Conservation (phyloP, 1,139 yeast genomes). For the Hyphopichia pseudoburtonii region DNA sequence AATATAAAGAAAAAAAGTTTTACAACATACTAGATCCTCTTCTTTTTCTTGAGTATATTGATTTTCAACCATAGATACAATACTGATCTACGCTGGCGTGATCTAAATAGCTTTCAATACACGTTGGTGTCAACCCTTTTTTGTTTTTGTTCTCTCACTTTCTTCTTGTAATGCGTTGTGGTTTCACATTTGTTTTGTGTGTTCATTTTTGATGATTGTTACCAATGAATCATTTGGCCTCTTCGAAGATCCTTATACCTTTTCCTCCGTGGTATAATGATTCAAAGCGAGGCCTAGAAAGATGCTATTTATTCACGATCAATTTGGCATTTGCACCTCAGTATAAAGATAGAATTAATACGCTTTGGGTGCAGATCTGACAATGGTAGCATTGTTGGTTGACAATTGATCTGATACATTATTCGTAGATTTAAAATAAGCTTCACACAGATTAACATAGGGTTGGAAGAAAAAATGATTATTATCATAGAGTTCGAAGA, state of each 20-base stretch:
- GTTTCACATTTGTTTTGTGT: no score
- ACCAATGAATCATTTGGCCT: conserved; percentile 36
- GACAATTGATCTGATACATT: conserved; percentile 31
- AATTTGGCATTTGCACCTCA: conserved; percentile 25
- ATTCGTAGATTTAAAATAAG: no score
- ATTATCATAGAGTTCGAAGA: no score
- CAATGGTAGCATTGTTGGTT: conserved; percentile 14
- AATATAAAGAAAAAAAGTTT: neutral
- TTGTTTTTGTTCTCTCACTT: no score
- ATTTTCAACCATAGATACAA: no score
- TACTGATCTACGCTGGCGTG: no score
- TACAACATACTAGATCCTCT: neutral
- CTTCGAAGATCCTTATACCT: conserved; percentile 69
- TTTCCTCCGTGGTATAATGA: conserved; percentile 53
- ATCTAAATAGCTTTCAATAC: neutral
- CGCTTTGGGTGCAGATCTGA: conserved; percentile 19
- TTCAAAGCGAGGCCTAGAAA: conserved; percentile 72
- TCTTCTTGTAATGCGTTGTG: no score
- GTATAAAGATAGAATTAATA: conserved; percentile 13
- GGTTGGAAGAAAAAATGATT: no score
- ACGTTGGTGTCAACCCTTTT: neutral
- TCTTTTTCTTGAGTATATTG: neutral
- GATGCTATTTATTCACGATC: conserved; percentile 20
- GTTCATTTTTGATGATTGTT: no score
- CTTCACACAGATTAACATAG: no score